Evolutionary conservation across 371 early-diverging fungal species (phyloP), one percentile per base, ranked within the genome.

Genomic region (Gilbertella persicaria): DNA sequence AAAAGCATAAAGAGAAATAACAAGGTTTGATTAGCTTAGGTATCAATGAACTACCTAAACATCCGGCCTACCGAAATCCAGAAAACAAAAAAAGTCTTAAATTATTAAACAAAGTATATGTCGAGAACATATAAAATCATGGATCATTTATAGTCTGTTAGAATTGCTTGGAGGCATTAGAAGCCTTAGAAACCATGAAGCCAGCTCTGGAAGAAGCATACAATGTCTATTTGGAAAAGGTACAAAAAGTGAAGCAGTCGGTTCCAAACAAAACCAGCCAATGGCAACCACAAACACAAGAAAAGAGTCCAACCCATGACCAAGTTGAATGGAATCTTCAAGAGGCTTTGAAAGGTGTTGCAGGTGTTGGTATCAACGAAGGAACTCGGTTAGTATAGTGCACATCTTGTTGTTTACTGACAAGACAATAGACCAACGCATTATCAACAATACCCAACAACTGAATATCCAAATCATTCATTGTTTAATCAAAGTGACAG

Each of bases 41-140:
- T n/a, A 8, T 87, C 14, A 58, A 36, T 26, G 82, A 82, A 41
- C 54, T 87, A 13, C 68, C 62, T 26, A 82, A 80, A 42, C 85
- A 87, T 60, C 66, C 68, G 4, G 62, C 76, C 5, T 80, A 73
- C 55, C 70, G 65, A 19, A 49, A 58, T 43, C 59, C 76, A 1
- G 71, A 63, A 6, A 57, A 77, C 45, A 80, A 79, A 50, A 51
- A 53, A 2, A 47, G 59, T 16, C 33, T 73, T 0, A 56, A 47
- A 14, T 42, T 13, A 13, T 41, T 83, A 7, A 73, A 69, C 73
- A 71, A 55, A 43, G 48, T 60, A 58, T 47, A 20, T n/a, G n/a
- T n/a, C n/a, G n/a, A n/a, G n/a, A n/a, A n/a, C n/a, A n/a, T n/a
- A n/a, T n/a, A n/a, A n/a, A n/a, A n/a, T n/a, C n/a, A n/a, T n/a